Evolutionary conservation across 129 eudicot species (phyloP).

Genomic region (Kitagawia praeruptora): DNA sequence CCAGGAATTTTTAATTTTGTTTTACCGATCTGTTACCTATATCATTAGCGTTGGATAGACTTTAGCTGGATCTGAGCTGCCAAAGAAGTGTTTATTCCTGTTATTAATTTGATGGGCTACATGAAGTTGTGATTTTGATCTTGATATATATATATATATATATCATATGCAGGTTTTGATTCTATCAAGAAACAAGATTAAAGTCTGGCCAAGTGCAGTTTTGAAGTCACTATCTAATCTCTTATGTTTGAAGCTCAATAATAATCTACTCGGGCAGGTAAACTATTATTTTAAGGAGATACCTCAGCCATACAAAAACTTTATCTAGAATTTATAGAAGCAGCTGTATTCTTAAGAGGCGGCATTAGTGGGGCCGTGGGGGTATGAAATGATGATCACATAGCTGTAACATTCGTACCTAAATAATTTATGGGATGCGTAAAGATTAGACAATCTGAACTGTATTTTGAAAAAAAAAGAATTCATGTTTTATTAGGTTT

Average conservation of each 20-base stretch:
- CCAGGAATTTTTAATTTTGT: background rate
- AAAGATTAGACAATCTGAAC: background rate
- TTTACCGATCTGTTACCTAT: background rate
- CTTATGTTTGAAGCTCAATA: constrained; percentile 72
- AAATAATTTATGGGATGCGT: background rate
- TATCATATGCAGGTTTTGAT: constrained; percentile 54
- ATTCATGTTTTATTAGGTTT: background rate
- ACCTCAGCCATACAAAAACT: background rate
- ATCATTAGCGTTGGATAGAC: background rate
- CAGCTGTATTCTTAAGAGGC: background rate
- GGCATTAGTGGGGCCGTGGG: background rate
- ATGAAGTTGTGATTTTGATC: constrained; percentile 4
- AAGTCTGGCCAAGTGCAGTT: constrained; percentile 77
- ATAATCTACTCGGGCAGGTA: constrained; percentile 74
- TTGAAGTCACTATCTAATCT: constrained; percentile 65
- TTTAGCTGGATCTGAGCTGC: background rate
- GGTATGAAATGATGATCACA: background rate
- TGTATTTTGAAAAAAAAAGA: background rate
- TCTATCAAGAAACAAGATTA: constrained; percentile 83
- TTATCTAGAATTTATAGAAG: background rate
- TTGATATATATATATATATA: background rate
- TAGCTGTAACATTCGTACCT: background rate
- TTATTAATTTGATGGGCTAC: background rate
- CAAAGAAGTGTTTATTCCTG: background rate
- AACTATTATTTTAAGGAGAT: background rate